A percentile compares a stretch with the other conserved stretches of the same genome.
Conservation (phyloP, 768 basidiomycete species). For the Rubroboletus satanas region DNA sequence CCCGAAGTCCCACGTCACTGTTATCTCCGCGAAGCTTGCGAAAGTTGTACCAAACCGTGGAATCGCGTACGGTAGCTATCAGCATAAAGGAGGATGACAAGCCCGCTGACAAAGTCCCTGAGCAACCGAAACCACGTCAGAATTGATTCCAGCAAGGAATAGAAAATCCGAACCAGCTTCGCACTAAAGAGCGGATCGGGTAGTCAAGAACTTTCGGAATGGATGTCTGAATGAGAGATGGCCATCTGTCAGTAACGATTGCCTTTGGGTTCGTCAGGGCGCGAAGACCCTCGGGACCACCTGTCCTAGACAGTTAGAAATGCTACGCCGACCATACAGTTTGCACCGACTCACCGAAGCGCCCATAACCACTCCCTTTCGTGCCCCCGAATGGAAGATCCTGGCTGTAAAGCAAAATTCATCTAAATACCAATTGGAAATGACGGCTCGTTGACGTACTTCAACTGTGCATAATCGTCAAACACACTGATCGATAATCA, state of each 20-base stretch:
- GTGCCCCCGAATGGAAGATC: conserved; percentile 93
- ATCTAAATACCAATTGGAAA: neutral
- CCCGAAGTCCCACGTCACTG: neutral
- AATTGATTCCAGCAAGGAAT: neutral
- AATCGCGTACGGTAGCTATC: conserved; percentile 45
- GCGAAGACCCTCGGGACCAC: conserved; percentile 90
- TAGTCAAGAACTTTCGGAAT: conserved; percentile 89
- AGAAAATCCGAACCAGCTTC: conserved; percentile 61
- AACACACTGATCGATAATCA: conserved; percentile 8
- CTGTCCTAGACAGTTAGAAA: conserved; percentile 35
- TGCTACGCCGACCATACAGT: neutral
- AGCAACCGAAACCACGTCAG: conserved; percentile 1
- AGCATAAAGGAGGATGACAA: conserved; percentile 46
- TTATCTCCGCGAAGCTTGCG: conserved; percentile 36
- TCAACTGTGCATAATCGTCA: conserved; percentile 44
- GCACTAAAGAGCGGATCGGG: conserved; percentile 66
- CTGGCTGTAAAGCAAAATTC: conserved; percentile 47
- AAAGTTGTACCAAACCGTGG: conserved; percentile 36
- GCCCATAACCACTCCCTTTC: conserved; percentile 88
- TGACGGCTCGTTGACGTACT: conserved; percentile 42
- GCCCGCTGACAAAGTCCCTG: conserved; percentile 51
- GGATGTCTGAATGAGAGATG: conserved; percentile 72
- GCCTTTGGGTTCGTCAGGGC: conserved; percentile 86
- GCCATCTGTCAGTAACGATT: conserved; percentile 82
- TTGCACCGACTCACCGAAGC: conserved; percentile 62